Base-by-base conservation (phyloP, 805 yeast species). In the Starmerella vitae region DNA sequence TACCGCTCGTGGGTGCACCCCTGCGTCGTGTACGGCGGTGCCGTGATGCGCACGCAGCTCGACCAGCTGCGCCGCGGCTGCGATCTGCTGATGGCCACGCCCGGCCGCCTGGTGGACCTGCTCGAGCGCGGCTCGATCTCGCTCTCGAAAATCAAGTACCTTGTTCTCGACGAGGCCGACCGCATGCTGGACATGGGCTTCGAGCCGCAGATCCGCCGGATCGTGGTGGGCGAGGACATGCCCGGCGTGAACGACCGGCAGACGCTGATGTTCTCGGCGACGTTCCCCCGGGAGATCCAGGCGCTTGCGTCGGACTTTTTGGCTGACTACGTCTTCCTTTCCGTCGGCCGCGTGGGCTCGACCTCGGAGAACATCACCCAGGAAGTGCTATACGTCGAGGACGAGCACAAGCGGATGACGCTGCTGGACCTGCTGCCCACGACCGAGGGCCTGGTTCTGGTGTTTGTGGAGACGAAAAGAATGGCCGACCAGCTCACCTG, bases 311-410 rank as follows among this genome's bases (percentile, higher is more conserved):
- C 86, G 61, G 99, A 91, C 65, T 91, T 91, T 77, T 74, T 91
- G 66, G 79, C 83, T 65, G 88, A 86, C 59, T 91, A 91, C 69
- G 74, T 91, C 59, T 91, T 91, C 73, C 72, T 93, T 60, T 80
- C 94, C 36, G 97, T 91, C 49, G 99, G 99, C 64, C 80, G 95
- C 65, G 99, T 91, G 55, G 99, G 99, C 64, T 88, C 97, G 38
- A 91, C 99, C 42, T 84, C 95, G 18, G 97, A 93, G 68, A 91
- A 91, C 69, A 91, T 91, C 56, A 91, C 97, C 30, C 99, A 91
- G 70, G 78, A 78, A 64, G 70, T 91, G 43, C 67, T 85, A 52
- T 80, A 82, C 64, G 98, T 91, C 52, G 98, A 91, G 65, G 84
- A 78, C 52, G 77, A 74, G 45, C 95, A 93, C 56, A 93, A 91